phyloP scores from a whole-genome alignment of 1,284 basidiomycete genomes.

The Singerocomus inundabilis region DNA sequence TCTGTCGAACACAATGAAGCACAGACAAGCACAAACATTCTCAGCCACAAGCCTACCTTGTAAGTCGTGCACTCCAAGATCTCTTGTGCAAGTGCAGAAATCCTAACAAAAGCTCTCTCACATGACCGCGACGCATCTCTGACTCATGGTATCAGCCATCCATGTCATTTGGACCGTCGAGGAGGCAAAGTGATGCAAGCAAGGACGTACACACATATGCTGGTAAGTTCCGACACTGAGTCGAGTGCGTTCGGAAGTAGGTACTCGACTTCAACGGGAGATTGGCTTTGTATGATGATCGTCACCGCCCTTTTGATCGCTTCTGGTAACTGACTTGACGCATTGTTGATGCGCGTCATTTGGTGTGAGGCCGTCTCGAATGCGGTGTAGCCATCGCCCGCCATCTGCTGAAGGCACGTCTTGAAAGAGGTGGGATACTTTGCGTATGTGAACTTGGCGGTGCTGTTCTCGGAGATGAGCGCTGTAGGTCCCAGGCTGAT shows the following conservation, averaged over 20 bases:
- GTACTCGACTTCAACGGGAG: constrained; percentile 11
- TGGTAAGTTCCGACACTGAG: constrained; percentile 17
- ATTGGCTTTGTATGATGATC: constrained; percentile 13
- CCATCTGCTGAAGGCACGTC: constrained; percentile 24
- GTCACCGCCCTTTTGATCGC: constrained; percentile 17
- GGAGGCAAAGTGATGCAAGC: not conserved
- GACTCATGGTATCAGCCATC: not conserved
- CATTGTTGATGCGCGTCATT: constrained; percentile 22
- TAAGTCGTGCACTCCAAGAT: constrained; percentile 18
- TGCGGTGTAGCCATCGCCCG: constrained; percentile 20
- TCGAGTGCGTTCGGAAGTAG: constrained; percentile 18
- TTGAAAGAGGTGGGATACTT: constrained; percentile 24
- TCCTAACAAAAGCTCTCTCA: constrained; percentile 11
- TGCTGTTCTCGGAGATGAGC: constrained; percentile 9
- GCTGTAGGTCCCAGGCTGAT: constrained; percentile 1
- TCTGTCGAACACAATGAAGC: not conserved
- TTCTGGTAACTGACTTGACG: constrained; percentile 18
- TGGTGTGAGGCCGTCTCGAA: constrained; percentile 21
- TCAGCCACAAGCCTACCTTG: constrained; percentile 3
- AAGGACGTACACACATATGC: constrained; percentile 15
- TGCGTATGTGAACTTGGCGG: constrained; percentile 6
- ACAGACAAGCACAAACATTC: not conserved
- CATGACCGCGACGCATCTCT: constrained; percentile 17
- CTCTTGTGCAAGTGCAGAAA: constrained; percentile 17
- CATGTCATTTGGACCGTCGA: too few species aligned